Evolutionary conservation across 2,329 filamentous ascomycete species (phyloP).

Genomic region (Phyllosticta citriasiana): DNA sequence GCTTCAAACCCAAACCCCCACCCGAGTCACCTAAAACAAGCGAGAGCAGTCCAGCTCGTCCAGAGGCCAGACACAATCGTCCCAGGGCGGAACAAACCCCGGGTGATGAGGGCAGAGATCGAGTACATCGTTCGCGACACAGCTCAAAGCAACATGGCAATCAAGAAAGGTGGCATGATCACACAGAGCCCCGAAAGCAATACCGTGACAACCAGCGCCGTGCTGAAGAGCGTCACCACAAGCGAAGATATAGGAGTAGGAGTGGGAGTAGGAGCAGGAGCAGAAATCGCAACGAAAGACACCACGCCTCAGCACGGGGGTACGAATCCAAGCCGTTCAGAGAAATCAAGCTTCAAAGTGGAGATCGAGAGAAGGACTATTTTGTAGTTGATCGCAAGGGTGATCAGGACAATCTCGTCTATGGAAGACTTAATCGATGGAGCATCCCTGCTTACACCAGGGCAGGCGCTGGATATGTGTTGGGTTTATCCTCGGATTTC

Average conservation of each 20-base stretch:
- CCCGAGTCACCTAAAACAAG: conserved; percentile 11
- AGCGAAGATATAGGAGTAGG: background rate
- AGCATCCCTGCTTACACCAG: conserved; percentile 62
- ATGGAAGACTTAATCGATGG: conserved; percentile 63
- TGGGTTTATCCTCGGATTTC: conserved; percentile 53
- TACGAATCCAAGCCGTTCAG: background rate
- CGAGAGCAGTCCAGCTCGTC: background rate
- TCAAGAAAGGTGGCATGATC: background rate
- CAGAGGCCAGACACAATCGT: background rate
- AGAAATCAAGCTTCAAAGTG: background rate
- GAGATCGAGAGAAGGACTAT: conserved; percentile 19
- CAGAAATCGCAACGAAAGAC: background rate
- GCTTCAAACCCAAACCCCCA: conserved; percentile 51
- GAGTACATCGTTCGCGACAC: background rate
- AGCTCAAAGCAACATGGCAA: background rate
- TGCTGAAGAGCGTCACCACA: background rate
- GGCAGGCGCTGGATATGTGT: conserved; percentile 55
- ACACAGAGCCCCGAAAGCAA: background rate
- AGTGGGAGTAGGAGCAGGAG: background rate
- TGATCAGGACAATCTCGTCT: conserved; percentile 64
- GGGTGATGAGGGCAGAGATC: background rate
- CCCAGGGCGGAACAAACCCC: background rate
- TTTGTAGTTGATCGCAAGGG: conserved; percentile 65
- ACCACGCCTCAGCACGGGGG: background rate
- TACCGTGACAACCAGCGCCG: background rate